Percentiles rank a stretch among this genome's conserved stretches.
Evolutionary conservation across 768 basidiomycete genomes (phyloP).

Genomic region (Termitomyces sp.): DNA sequence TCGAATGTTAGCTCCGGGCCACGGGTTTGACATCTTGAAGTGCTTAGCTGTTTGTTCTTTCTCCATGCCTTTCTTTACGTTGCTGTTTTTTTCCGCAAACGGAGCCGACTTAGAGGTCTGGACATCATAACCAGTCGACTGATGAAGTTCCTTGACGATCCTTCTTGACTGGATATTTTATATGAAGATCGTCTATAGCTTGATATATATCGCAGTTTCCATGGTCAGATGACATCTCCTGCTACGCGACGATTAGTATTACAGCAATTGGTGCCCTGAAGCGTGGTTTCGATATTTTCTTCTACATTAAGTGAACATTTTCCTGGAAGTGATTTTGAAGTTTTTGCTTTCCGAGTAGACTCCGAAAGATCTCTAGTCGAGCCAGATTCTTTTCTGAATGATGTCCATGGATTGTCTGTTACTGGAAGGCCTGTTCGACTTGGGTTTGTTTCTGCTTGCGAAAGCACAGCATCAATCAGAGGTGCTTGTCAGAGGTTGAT

Average conservation of each 20-base stretch:
- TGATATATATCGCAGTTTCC: not conserved
- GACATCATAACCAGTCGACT: not conserved
- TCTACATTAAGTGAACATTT: not conserved
- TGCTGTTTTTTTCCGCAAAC: not conserved
- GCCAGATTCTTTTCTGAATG: not conserved
- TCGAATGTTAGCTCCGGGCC: not conserved
- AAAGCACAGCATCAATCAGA: not conserved
- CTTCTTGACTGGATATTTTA: constrained; percentile 20
- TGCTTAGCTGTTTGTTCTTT: not conserved
- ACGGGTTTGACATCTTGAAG: not conserved
- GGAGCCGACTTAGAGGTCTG: not conserved
- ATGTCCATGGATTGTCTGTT: not conserved
- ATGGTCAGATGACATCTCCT: not conserved
- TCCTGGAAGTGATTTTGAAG: not conserved
- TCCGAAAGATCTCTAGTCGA: not conserved
- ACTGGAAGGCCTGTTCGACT: too few relatives aligned
- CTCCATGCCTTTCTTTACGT: not conserved
- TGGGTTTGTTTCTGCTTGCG: not conserved
- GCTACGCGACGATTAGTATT: not conserved
- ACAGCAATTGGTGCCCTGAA: not conserved
- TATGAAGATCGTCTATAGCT: not conserved
- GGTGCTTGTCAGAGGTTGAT: not conserved
- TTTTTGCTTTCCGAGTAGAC: not conserved
- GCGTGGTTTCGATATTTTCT: not conserved
- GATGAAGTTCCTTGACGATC: constrained; percentile 31